Evolutionary conservation across 768 basidiomycete species (phyloP), one percentile per base, ranked within the genome.

Genomic region (Cystofilobasidium macerans): DNA sequence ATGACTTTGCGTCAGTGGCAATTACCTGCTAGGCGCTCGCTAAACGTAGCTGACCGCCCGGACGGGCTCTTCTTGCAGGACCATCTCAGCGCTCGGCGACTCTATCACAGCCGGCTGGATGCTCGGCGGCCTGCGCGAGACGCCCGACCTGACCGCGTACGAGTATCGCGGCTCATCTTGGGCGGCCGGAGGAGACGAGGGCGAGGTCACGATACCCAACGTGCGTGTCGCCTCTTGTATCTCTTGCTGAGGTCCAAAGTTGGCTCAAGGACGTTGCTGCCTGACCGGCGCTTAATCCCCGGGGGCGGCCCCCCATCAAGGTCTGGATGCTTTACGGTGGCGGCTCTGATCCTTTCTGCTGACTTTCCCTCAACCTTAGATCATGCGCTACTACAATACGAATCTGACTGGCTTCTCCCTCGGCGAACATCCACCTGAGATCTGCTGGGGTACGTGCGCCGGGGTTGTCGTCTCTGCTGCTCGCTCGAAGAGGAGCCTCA

Each of bases 61-160:
- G n/a, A n/a, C n/a, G n/a, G n/a, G n/a, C n/a, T n/a, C n/a, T n/a
- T n/a, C n/a, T n/a, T n/a, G n/a, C n/a, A n/a, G n/a, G n/a, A n/a
- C n/a, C n/a, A 38, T 4, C 57, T 57, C 33, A 53, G 67, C 67
- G 11, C 48, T 68, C 1, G 67, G 67, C 8, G 67, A 68, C 40
- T 58, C 54, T 7, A 68, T 68, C 48, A 63, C 67, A 9, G 67
- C 67, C 12, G 67, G 67, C 11, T 68, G 67, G 67, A 32, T 68
- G 14, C 38, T 51, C 3, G 30, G 45, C 22, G 67, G 67, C 1
- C 32, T 63, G 3, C 6, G 58, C 22, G 48, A 47, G 18, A 68
- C 56, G 33, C 24, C 36, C 8, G 56, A 64, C 40, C 4, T 36
- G 32, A 62, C 67, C 3, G 32, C 40, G 40, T 56, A 68, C 42